Evolutionary conservation across 768 basidiomycete genomes (phyloP).

Genomic region (Pilatotrama ljubarskyi): DNA sequence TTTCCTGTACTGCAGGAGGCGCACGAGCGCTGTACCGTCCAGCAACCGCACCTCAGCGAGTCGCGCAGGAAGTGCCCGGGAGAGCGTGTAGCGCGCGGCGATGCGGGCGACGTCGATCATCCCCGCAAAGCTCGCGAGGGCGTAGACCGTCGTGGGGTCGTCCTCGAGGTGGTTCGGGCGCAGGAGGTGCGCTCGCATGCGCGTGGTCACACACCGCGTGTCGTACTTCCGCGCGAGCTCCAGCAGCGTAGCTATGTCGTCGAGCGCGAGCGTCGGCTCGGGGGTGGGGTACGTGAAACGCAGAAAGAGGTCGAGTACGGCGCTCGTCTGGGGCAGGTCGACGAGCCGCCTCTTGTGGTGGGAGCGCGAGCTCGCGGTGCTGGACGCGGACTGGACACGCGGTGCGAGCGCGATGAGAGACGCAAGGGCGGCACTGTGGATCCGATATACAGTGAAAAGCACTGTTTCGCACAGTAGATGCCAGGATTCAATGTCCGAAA

Average conservation of each 20-base stretch:
- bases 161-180: neutral
- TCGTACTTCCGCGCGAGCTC: constrained; percentile 19
- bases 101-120: neutral
- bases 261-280: constrained; percentile 13
- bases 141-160: constrained; percentile 6
- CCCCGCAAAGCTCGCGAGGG: constrained; percentile 4
- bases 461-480: too few relatives aligned
- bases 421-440: too few relatives aligned
- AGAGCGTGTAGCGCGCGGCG: constrained; percentile 12
- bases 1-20: constrained; percentile 2
- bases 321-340: constrained; percentile 7
- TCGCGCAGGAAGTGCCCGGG: neutral
- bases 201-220: constrained; percentile 3
- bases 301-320: constrained; percentile 22
- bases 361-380: neutral
- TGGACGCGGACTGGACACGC: neutral
- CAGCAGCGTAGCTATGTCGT: constrained; percentile 13
- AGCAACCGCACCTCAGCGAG: neutral
- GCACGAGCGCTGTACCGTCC: neutral
- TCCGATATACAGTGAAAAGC: too few relatives aligned
- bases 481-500: too few relatives aligned
- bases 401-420: neutral
- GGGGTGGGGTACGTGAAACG: constrained; percentile 22
- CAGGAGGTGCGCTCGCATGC: constrained; percentile 3
- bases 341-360: neutral